Conservation (phyloP, 2,329 filamentous ascomycete genomes). For the Fusarium humuli region DNA sequence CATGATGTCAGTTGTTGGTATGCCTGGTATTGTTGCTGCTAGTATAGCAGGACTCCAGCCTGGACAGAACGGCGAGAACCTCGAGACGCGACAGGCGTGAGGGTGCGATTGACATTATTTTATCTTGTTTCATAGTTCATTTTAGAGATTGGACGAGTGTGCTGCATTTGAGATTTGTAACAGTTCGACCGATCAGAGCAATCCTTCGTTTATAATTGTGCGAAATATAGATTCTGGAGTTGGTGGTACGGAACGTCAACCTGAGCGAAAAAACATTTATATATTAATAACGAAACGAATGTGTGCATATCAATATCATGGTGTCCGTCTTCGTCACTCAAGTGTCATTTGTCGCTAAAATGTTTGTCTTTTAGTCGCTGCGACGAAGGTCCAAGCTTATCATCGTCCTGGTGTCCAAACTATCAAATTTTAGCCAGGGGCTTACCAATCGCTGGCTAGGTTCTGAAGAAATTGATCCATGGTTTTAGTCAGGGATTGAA, state of each 20-base stretch:
- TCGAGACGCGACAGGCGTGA: constrained; percentile 13
- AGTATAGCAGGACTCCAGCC: constrained; percentile 33
- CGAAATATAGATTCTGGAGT: constrained; percentile 24
- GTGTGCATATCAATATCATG: background rate
- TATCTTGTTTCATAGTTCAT: background rate
- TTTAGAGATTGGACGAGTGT: constrained; percentile 31
- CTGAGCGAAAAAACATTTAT: background rate
- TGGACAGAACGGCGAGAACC: constrained; percentile 23
- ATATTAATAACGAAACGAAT: background rate
- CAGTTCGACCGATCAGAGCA: constrained; percentile 32
- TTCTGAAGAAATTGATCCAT: too few species aligned
- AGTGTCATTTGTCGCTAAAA: too few species aligned
- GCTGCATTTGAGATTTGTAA: constrained; percentile 4
- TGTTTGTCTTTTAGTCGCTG: too few species aligned
- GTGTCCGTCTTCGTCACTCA: too few species aligned
- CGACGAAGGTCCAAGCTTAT: too few species aligned
- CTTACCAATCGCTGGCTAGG: too few species aligned
- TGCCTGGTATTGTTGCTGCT: constrained; percentile 39
- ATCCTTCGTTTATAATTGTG: constrained; percentile 14
- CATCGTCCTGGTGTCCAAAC: too few species aligned
- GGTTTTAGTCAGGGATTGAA: too few species aligned
- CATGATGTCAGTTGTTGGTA: constrained; percentile 40
- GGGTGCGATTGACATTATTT: background rate
- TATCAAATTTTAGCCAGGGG: too few species aligned
- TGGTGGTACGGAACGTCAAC: constrained; percentile 3